Base-by-base conservation (phyloP, 2,329 filamentous ascomycete genomes). In the Paraphaeosphaeria sporulosa region DNA sequence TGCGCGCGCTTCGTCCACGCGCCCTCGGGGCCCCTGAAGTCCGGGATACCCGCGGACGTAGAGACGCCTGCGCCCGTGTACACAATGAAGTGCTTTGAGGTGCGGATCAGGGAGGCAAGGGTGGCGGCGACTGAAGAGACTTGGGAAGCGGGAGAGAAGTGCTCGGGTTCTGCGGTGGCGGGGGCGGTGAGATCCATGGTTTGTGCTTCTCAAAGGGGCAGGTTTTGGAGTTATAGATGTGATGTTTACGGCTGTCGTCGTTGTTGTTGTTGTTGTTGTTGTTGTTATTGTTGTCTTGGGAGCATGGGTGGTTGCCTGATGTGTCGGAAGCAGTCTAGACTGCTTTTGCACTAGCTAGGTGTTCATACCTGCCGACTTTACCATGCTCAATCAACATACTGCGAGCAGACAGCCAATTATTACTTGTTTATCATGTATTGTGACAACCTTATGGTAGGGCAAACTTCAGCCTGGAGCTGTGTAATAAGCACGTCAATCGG, bases 161-260 rank as follows among this genome's bases (percentile, higher is more conserved):
- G 52, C 44, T 55, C 52, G 12, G 27, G n/a, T 36, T 44, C 40
- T 12, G 52, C 40, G 27, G 46, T 19, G 8, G 52, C 52, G n/a
- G 52, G 52, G n/a, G 52, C 52, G 42, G 42, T 55, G 13, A 55
- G 52, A n/a, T 55, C 52, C 52, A 55, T 55, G 5, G 25, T 54
- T 12, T 52, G 21, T 40, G 19, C 2, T 32, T 8, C 10, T 32
- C 4, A 32, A 12, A 32, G 30, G 30, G 30, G 30, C 8, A 4
- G 30, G 30, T 5, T 54, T 4, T 30, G 15, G 25, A 4, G 10
- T 9, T 40, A 15, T 40, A 8, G 4, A 19, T n/a, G 17, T 5
- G 15, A 8, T 40, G n/a, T 19, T 19, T 40, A n/a, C 17, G 17
- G 15, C 34, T 40, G 19, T 51, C 2, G 21, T 38, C n/a, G n/a